Percentiles rank a stretch among this genome's conserved stretches.
Conservation (phyloP, 768 basidiomycete species). For the Mrakia blollopis region DNA sequence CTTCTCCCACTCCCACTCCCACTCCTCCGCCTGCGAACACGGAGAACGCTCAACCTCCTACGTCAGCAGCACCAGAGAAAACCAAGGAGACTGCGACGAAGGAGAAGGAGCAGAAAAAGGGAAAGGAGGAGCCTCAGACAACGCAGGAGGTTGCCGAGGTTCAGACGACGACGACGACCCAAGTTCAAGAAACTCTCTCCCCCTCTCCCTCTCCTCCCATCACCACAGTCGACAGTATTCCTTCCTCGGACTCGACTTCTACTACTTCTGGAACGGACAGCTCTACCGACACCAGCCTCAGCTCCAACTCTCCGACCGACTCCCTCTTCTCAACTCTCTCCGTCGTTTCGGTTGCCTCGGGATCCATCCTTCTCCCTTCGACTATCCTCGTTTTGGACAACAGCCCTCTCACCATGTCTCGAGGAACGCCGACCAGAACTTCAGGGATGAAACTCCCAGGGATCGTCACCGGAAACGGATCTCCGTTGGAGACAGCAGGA, state of each 20-base stretch:
- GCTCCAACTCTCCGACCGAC: background rate
- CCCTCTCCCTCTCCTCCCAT: background rate
- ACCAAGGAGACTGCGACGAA: background rate
- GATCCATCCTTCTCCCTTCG: background rate
- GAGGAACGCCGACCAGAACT: too few species aligned
- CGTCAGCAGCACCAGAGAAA: background rate
- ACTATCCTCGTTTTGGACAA: background rate
- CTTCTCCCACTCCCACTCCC: background rate
- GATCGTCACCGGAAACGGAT: background rate
- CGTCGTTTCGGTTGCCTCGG: background rate
- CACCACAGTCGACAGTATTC: background rate
- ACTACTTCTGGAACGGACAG: too few species aligned
- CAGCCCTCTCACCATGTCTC: too few species aligned
- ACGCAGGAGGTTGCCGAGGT: background rate
- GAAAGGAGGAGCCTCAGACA: background rate
- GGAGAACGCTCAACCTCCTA: background rate
- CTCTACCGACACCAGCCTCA: background rate
- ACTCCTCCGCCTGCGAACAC: background rate
- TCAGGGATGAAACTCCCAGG: background rate
- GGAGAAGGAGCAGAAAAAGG: background rate
- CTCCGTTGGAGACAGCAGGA: background rate
- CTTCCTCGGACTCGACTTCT: background rate
- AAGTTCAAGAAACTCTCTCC: background rate
- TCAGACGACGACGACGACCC: background rate
- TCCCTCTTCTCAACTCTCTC: background rate